Percentiles rank a stretch among this genome's conserved stretches.
Evolutionary conservation across 2,329 filamentous ascomycete species (phyloP).

Genomic region (Clarireedia homoeocarpa): DNA sequence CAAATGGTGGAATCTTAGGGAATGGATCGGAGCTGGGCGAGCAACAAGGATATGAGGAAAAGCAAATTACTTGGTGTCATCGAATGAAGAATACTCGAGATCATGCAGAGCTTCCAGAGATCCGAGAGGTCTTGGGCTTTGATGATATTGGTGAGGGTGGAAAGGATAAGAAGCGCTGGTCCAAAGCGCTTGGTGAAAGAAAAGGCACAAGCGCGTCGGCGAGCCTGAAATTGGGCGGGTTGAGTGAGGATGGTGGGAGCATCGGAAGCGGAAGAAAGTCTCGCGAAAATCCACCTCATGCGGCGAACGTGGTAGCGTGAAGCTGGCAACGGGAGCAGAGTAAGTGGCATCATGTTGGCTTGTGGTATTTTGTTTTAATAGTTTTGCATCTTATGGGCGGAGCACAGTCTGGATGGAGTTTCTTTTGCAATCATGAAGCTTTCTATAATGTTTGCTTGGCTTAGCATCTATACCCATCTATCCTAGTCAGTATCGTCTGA

Average conservation of each 20-base stretch:
- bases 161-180: conserved; percentile 38
- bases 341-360: not conserved
- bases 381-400: not conserved
- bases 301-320: not conserved
- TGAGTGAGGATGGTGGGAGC: conserved; percentile 8
- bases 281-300: not conserved
- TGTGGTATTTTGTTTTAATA: conserved; percentile 2
- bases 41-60: conserved; percentile 36
- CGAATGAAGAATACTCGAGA: conserved; percentile 74
- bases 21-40: conserved; percentile 11
- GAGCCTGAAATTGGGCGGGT: conserved; percentile 1
- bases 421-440: not conserved
- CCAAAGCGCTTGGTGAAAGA: conserved; percentile 37
- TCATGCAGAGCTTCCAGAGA: conserved; percentile 62
- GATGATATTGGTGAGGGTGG: conserved; percentile 34
- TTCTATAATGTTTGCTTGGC: not conserved
- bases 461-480: conserved; percentile 3
- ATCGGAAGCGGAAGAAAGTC: not conserved
- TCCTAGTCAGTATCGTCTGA: not conserved
- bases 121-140: conserved; percentile 56
- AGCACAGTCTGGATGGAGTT: not conserved
- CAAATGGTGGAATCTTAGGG: conserved; percentile 7
- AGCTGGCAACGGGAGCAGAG: not conserved
- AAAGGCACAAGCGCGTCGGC: conserved; percentile 37
- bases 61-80: conserved; percentile 70